Evolutionary conservation across 2,329 filamentous ascomycete species (phyloP), one percentile per base, ranked within the genome.

Genomic region (Chaetomium sp.): DNA sequence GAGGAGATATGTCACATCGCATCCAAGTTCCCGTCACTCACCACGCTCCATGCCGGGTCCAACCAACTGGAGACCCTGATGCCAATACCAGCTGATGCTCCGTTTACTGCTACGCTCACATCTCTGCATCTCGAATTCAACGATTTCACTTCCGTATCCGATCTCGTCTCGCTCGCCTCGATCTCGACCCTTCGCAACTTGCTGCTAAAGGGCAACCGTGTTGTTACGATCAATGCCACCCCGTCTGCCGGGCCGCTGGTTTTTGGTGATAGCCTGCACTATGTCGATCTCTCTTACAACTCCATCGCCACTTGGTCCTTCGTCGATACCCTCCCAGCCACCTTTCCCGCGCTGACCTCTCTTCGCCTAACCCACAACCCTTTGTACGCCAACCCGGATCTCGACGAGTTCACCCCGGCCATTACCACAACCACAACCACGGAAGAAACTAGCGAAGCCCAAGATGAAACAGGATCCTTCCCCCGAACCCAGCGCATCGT

Each of bases 321-420:
- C 68, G 76, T 96, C 61, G 85, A 95, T 64, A 68, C 75, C 5
- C 78, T 99, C 1, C 73, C 81, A 1, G 65, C 69, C 10, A 74
- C 82, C 56, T 89, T 95, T 62, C 92, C 94, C 0, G 82, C 85
- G 4, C 76, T 97, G 6, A 78, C 74, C 10, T 84, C 84, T 37
- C 80, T 99, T 41, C 87, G 91, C 12, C 82, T 96, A 59, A 84
- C 89, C 5, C 86, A 91, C 67, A 97, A 97, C 63, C 91, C 92
- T 4, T 78, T 97, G 27, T 95, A 89, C 71, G 76, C 85, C 53
- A 73, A 77, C 60, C 75, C 69, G 34, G 61, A 64, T 37, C 54
- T 69, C 33, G 72, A 73, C 61, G 45, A 43, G 44, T 11, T 53
- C 3, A 50, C 61, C 36, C 46, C 59, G 63, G 63, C 42, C 58